A percentile compares a stretch with the other conserved stretches of the same genome.
Conservation (phyloP, 805 yeast genomes). For the Candida succiphila region DNA sequence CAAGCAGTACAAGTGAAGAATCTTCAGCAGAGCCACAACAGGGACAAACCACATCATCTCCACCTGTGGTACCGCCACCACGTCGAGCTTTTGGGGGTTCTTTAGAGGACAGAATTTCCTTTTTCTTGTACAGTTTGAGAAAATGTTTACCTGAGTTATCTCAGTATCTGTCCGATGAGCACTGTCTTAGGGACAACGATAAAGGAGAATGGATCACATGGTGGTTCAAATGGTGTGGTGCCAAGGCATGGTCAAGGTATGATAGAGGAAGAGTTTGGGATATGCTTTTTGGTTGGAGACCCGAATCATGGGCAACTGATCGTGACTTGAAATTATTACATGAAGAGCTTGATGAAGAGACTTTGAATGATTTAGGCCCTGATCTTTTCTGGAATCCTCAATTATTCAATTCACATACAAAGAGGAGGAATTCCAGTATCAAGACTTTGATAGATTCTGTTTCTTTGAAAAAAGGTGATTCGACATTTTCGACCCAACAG, state of each 20-base stretch:
- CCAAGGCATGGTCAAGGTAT: slow-evolving; percentile 69
- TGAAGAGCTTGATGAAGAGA: slow-evolving; percentile 11
- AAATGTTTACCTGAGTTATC: slow-evolving; percentile 67
- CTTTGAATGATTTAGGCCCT: slow-evolving; percentile 33
- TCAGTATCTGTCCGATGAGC: slow-evolving; percentile 71
- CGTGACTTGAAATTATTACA: slow-evolving; percentile 14
- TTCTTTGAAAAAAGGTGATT: not conserved
- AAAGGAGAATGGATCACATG: slow-evolving; percentile 88
- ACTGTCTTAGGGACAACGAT: slow-evolving; percentile 47
- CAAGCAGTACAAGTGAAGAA: slow-evolving; percentile 5
- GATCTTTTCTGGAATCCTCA: slow-evolving; percentile 53
- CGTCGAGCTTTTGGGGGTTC: slow-evolving; percentile 40
- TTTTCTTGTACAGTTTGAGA: slow-evolving; percentile 55
- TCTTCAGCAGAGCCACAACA: slow-evolving; percentile 1
- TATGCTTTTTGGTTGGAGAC: slow-evolving; percentile 68
- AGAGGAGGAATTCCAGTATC: slow-evolving; percentile 21
- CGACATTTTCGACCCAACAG: not conserved
- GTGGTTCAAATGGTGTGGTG: slow-evolving; percentile 92
- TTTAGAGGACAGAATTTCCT: slow-evolving; percentile 55
- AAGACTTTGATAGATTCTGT: slow-evolving; percentile 17
- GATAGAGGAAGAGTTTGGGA: slow-evolving; percentile 93
- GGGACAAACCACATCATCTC: too few species aligned
- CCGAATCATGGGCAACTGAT: slow-evolving; percentile 17
- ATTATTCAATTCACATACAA: slow-evolving; percentile 5
- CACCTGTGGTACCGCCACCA: too few species aligned